Base-by-base conservation (phyloP, 1,284 basidiomycete genomes). In the Porogramme epimiltina region DNA sequence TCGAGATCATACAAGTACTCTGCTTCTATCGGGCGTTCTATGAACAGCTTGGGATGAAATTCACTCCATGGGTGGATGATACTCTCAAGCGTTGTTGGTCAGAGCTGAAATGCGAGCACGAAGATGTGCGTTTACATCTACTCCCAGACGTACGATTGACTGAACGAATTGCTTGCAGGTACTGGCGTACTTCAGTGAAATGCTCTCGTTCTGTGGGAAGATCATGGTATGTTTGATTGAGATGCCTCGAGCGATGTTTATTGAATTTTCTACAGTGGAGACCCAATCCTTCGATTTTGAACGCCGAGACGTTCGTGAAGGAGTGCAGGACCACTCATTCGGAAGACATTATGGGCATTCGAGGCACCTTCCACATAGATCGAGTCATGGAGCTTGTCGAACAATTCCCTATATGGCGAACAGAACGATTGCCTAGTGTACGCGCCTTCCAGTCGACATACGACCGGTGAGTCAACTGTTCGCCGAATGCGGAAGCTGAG, bases 361-460 rank as follows among this genome's bases (percentile, higher is more conserved):
- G 86, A n/a, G 84, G 83, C 23, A 74, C 73, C 5, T 88, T 83
- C 59, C 87, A 91, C 64, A 71, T 73, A 55, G 69, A 68, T 6
- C 78, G 85, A 37, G 75, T 93, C 2, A 58, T 73, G 15, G 78
- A 85, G 48, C 78, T 91, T 8, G 82, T 87, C 4, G 68, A 75
- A 23, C 76, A 76, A 20, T 85, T 94, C 66, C 80, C 81, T 38
- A 66, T 75, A 24, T 91, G 89, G 88, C 77, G 87, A 42, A 74
- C 78, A 58, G 75, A 87, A 66, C 79, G 93, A 54, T 65, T 84
- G 4, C 82, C 89, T 34, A 90, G 91, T 3, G 80, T 84, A 33
- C 81, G 86, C 42, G 91, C 89, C 8, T 85, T 88, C 61, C 84
- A 90, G 63, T 94, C 91, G 3, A 84, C 79, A 16, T 95, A 95